Conservation (phyloP, 2,329 filamentous ascomycete genomes). For the Chalara sp. region DNA sequence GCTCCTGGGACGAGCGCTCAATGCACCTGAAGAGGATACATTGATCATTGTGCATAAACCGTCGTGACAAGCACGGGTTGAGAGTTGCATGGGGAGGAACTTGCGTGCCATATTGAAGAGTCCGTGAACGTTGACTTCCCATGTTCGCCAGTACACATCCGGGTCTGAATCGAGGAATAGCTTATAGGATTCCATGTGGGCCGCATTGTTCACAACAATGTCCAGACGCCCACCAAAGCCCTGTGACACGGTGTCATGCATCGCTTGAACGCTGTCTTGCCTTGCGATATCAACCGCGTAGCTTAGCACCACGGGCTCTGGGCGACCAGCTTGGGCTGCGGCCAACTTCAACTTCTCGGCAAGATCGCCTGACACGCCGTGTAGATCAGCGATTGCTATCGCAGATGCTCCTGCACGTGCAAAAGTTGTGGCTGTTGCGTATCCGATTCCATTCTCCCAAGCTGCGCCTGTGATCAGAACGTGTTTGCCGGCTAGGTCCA, state of each 20-base stretch:
- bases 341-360: not conserved
- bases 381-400: slow-evolving; percentile 3
- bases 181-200: not conserved
- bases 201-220: not conserved
- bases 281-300: not conserved
- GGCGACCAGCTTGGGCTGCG: not conserved
- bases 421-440: slow-evolving; percentile 2
- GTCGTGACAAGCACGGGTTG: not conserved
- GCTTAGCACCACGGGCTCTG: not conserved
- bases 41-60: not conserved
- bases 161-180: not conserved
- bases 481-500: not conserved
- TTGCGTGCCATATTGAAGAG: not conserved
- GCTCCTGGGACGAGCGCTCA: no score
- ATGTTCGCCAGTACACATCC: not conserved
- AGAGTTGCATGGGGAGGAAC: not conserved
- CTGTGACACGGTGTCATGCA: not conserved
- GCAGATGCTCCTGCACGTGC: slow-evolving; percentile 1
- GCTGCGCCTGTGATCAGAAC: slow-evolving; percentile 3
- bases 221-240: not conserved
- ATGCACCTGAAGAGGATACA: not conserved
- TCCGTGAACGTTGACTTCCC: not conserved
- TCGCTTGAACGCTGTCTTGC: not conserved
- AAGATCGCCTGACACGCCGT: not conserved
- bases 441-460: slow-evolving; percentile 3